Conservation (phyloP, 2,329 filamentous ascomycete genomes). For the Fusarium luffae region DNA sequence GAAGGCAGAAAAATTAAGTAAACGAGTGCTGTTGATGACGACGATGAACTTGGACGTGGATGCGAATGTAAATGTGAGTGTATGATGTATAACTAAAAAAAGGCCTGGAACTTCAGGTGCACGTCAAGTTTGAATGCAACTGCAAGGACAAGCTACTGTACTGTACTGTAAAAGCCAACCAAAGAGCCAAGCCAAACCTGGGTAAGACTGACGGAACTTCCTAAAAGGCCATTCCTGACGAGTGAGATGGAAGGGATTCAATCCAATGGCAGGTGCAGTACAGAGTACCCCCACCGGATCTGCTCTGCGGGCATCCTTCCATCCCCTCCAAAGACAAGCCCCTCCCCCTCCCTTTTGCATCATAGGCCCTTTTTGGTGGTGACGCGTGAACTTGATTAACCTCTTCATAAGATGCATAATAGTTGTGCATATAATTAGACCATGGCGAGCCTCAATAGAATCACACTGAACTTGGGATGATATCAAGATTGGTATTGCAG, state of each 20-base stretch:
- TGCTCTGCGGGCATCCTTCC: constrained; percentile 2
- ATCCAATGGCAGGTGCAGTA: neutral
- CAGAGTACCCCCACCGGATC: constrained; percentile 17
- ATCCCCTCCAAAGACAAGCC: constrained; percentile 8
- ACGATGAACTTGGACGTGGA: neutral
- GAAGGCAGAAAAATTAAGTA: constrained; percentile 1
- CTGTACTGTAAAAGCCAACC: neutral
- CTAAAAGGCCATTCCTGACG: constrained; percentile 3
- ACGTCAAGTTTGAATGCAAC: constrained; percentile 22
- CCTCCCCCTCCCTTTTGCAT: constrained; percentile 43
- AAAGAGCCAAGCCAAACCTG: neutral
- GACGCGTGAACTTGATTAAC: neutral
- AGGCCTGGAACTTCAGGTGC: constrained; percentile 34
- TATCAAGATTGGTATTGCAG: neutral
- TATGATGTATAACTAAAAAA: constrained; percentile 33
- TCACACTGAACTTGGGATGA: neutral
- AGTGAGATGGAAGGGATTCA: neutral
- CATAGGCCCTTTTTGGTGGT: constrained; percentile 22
- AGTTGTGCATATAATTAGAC: neutral
- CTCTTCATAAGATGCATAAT: neutral
- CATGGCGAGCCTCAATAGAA: neutral
- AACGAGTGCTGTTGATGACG: constrained; percentile 29
- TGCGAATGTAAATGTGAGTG: constrained; percentile 8
- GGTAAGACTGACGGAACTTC: constrained; percentile 12
- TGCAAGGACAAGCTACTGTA: constrained; percentile 6